A percentile compares a stretch with the other conserved stretches of the same genome.
Conservation (phyloP, 306 rosid genomes). For the Hippophae rhamnoides region DNA sequence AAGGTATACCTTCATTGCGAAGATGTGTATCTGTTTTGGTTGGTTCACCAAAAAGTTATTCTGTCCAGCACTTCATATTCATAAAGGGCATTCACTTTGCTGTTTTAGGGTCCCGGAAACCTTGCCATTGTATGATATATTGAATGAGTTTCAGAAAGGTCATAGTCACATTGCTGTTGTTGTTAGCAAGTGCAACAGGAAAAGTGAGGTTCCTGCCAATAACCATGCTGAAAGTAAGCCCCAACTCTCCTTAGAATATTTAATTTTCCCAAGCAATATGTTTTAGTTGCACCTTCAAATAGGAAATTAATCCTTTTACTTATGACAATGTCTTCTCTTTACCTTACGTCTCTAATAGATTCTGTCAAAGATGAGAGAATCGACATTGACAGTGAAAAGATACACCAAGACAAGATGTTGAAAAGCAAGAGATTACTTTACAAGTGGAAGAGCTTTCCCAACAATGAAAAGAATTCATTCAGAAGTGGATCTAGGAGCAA, state of each 20-base stretch:
- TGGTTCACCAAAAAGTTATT: background rate
- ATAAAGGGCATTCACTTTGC: background rate
- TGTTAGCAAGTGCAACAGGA: slow-evolving; percentile 34
- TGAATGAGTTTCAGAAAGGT: slow-evolving; percentile 95
- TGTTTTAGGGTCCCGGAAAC: slow-evolving; percentile 60
- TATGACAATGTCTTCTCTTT: background rate
- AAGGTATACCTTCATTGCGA: slow-evolving; percentile 28
- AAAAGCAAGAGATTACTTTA: slow-evolving; percentile 52
- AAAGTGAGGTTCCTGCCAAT: slow-evolving; percentile 27
- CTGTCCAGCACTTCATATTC: background rate
- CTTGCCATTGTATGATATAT: slow-evolving; percentile 77
- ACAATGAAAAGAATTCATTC: slow-evolving; percentile 27
- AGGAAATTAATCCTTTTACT: too few species aligned
- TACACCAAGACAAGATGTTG: slow-evolving; percentile 36
- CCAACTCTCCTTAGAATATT: background rate
- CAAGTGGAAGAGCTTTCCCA: slow-evolving; percentile 67
- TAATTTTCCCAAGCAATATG: too few species aligned
- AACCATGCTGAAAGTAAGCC: slow-evolving; percentile 34
- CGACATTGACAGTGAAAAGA: slow-evolving; percentile 54
- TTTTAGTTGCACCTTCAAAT: too few species aligned
- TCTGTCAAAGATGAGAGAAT: slow-evolving; percentile 47
- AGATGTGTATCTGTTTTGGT: slow-evolving; percentile 14
- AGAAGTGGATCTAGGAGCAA: slow-evolving; percentile 55
- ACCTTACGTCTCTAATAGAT: slow-evolving; percentile 23
- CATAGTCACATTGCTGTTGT: slow-evolving; percentile 98